These are phyloP conservation scores for Saturnispora quitensis DNA, from an alignment of 805 yeast genomes.

Conservation along the genomic window DNA sequence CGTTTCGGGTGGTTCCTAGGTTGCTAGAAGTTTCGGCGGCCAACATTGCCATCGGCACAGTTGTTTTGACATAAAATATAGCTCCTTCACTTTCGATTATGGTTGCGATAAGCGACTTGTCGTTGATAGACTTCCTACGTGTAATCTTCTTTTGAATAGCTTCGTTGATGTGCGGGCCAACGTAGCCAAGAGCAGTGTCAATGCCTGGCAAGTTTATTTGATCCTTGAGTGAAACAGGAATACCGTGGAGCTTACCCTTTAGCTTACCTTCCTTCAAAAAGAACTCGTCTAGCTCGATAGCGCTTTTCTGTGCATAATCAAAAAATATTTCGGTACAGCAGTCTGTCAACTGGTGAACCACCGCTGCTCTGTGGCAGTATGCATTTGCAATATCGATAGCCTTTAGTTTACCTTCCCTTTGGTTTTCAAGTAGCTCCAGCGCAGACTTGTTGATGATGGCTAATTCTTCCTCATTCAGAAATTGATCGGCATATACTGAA, in stretches of 20 bases:
- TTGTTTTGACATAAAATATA: slow-evolving; percentile 35
- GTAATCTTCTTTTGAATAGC: slow-evolving; percentile 17
- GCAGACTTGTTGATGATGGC: slow-evolving; percentile 19
- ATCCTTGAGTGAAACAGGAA: slow-evolving; percentile 39
- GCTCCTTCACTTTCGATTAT: slow-evolving; percentile 32
- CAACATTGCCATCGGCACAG: slow-evolving; percentile 37
- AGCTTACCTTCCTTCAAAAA: slow-evolving; percentile 27
- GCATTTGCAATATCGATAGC: slow-evolving; percentile 32
- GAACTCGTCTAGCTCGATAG: slow-evolving; percentile 31
- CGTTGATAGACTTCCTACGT: slow-evolving; percentile 24
- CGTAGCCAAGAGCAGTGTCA: slow-evolving; percentile 34
- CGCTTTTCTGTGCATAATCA: slow-evolving; percentile 32
- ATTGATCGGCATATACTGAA: slow-evolving; percentile 14
- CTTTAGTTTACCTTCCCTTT: slow-evolving; percentile 26
- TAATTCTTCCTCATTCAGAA: slow-evolving; percentile 19
- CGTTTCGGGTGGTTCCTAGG: slow-evolving; percentile 31
- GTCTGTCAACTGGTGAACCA: slow-evolving; percentile 35
- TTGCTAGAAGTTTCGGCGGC: slow-evolving; percentile 33
- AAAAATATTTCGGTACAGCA: slow-evolving; percentile 36
- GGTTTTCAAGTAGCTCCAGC: slow-evolving; percentile 18
- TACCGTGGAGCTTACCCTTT: slow-evolving; percentile 36
- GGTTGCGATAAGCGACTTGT: slow-evolving; percentile 23
- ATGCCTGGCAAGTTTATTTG: slow-evolving; percentile 32
- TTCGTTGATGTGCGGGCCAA: slow-evolving; percentile 23
- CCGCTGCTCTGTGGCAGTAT: slow-evolving; percentile 34